Base-by-base conservation (phyloP, 2,329 filamentous ascomycete species). In the Paecilomyces variotii region DNA sequence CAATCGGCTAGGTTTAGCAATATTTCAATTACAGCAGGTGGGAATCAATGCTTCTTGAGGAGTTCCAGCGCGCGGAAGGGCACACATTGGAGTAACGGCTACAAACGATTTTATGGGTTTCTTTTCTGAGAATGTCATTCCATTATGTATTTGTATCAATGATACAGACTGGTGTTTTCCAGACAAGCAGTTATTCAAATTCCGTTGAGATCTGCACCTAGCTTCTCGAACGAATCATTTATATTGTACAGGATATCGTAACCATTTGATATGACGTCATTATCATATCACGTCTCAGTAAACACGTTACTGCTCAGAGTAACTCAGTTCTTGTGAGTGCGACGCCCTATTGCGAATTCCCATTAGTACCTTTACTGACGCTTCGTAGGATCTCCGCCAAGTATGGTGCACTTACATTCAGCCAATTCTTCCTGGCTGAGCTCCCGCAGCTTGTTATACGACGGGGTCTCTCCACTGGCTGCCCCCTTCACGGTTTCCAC, bases 361-460 rank as follows among this genome's bases (percentile, higher is more conserved):
- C 11, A 32, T 55, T 30, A 19, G 27, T 52, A 30, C 26, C 53
- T 52, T 19, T 35, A 19, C 3, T 58, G 26, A 49, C 9, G 2
- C 28, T 53, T 19, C 0, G 3, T 11, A 19, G 27, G 28, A 14
- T 3, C 19, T 35, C 4, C 1, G 52, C 11, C 11, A 34, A 51
- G 25, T 12, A 32, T 5, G 4, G 55, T 2, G 27, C 14, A 71
- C 71, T 67, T 59, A 73, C 87, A 90, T 62, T 84, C 79, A 67
- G 80, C 73, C 56, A 91, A 74, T 72, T 93, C 89, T 24, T 76
- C 69, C 76, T 87, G 81, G 25, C 78, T 84, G 56, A 96, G 78
- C 72, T 95, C 87, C 60, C 90, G 82, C 68, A 96, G 72, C 71
- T 87, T 90, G 71, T 92, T 94, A 51, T 92, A 84, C 7, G 79